These are phyloP conservation scores for Abrus precatorius DNA, from an alignment of 306 rosid species.

Conservation along the genomic window DNA sequence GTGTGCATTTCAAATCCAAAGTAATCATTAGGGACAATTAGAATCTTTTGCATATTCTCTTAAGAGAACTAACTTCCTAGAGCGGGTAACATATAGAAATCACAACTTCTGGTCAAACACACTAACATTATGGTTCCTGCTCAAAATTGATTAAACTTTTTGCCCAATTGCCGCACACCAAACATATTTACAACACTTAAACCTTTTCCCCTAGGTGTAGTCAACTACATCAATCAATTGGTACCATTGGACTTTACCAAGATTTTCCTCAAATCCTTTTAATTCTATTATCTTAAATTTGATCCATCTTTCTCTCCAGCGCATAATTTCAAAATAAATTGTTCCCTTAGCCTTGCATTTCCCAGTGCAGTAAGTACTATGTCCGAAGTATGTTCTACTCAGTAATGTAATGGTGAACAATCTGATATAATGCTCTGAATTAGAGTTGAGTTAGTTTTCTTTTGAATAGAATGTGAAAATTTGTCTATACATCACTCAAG, in stretches of 20 bases:
- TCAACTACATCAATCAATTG: not conserved
- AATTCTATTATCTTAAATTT: not conserved
- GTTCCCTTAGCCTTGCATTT: conserved; percentile 26
- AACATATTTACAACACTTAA: conserved; percentile 14
- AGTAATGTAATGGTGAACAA: conserved; percentile 28
- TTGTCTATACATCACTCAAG: conserved; percentile 1
- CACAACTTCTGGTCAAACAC: not conserved
- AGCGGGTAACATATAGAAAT: not conserved
- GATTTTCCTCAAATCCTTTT: not conserved
- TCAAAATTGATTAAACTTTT: conserved; percentile 8
- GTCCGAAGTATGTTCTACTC: conserved; percentile 11
- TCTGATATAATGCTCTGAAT: conserved; percentile 26
- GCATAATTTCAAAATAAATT: conserved; percentile 16
- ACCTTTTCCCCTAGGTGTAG: not conserved
- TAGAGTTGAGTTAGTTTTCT: conserved; percentile 26
- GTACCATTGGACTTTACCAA: not conserved
- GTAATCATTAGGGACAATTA: conserved; percentile 8
- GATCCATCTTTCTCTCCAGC: not conserved
- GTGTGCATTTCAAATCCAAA: conserved; percentile 16
- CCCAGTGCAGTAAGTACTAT: conserved; percentile 4
- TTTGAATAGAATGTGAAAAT: not conserved
- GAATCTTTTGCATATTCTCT: conserved; percentile 6
- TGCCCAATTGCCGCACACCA: not conserved
- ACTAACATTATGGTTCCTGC: not conserved
- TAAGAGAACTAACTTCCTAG: not conserved